Base-by-base conservation (phyloP, 1,139 yeast genomes). In the Taiozyma onychis region DNA sequence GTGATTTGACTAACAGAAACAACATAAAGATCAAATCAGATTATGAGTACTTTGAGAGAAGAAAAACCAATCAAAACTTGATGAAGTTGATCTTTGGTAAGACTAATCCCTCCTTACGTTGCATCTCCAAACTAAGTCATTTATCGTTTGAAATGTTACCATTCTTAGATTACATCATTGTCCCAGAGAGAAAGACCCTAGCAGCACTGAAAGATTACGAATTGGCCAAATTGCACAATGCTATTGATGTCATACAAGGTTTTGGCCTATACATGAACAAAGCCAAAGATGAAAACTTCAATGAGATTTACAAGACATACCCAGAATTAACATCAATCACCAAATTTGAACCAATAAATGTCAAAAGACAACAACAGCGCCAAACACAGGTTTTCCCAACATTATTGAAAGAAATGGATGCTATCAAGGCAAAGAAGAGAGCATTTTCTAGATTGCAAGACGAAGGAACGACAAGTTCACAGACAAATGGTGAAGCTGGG, bases 1-100 rank as follows among this genome's bases (percentile, higher is more conserved):
- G 85, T 60, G 91, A 85, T 54, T 74, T 81, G 21, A 76, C 75
- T 28, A 70, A 68, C 44, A 66, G 65, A 48, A 61, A 66, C 66
- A 44, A 43, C 16, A 11, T 53, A 11, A 59, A 71, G 52, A 72
- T 71, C 30, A 71, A 69, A 53, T 70, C 70, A 24, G 83, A 78
- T 51, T 81, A 73, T 62, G 80, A 75, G 35, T 52, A 53, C 49
- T 52, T 59, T 43, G 64, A 60, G 43, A 56, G 45, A 41, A 44
- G 48, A 32, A 58, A 50, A 47, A 49, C 43, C 39, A 57, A 55
- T 41, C 21, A 7, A 2, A 54, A 51, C 34, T 45, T 57, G 18
- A 28, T 54, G 1, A 48, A 46, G 22, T 41, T 50, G 6, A 48
- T 60, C 0, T 55, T 46, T 39, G 26, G 32, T 3, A 53, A 53